These are phyloP conservation scores for Tuber calosporum DNA, from an alignment of 495 filamentous ascomycete species.

Conservation along the genomic window DNA sequence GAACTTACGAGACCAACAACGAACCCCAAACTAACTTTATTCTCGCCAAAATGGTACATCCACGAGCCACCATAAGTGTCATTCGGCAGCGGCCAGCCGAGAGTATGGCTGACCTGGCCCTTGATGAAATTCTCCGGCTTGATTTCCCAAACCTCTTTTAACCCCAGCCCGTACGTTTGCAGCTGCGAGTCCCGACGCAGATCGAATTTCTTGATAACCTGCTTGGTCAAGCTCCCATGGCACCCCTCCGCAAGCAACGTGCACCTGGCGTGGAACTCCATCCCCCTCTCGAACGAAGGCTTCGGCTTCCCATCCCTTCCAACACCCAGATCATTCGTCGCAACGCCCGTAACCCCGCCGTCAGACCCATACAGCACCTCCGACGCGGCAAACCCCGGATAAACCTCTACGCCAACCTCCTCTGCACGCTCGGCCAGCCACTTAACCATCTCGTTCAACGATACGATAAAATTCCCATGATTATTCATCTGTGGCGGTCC, in stretches of 20 bases:
- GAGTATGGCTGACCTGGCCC: constrained; percentile 78
- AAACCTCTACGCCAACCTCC: constrained; percentile 96
- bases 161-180: constrained; percentile 88
- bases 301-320: constrained; percentile 75
- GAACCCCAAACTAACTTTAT: constrained; percentile 86
- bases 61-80: constrained; percentile 94
- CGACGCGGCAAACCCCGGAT: constrained; percentile 88
- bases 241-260: constrained; percentile 96
- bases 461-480: constrained; percentile 94
- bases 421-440: constrained; percentile 94
- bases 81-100: constrained; percentile 83
- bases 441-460: constrained; percentile 84
- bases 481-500: constrained; percentile 97
- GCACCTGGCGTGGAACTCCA: constrained; percentile 94
- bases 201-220: constrained; percentile 91
- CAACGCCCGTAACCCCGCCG: constrained; percentile 86
- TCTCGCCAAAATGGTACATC: constrained; percentile 99
- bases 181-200: constrained; percentile 79
- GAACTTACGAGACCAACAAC: constrained; percentile 65
- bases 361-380: constrained; percentile 83
- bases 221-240: constrained; percentile 92
- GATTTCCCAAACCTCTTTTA: constrained; percentile 98
- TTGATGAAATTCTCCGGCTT: constrained; percentile 84
- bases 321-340: constrained; percentile 90
- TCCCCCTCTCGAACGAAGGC: constrained; percentile 86